A percentile compares a stretch with the other conserved stretches of the same genome.
Conservation (phyloP, 345 rosid species). For the Pugionium dolabratum region DNA sequence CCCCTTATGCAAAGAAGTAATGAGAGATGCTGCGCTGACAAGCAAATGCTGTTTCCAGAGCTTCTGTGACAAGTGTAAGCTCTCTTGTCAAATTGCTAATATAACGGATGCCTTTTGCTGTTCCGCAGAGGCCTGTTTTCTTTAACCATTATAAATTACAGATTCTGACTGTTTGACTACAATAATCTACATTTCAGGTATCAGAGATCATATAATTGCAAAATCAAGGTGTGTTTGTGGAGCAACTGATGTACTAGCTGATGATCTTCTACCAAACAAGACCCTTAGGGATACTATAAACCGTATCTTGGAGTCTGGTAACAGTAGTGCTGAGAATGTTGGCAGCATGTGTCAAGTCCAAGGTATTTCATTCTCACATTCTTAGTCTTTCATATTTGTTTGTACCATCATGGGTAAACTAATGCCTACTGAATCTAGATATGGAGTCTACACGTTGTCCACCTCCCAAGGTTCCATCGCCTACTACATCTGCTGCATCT, state of each 20-base stretch:
- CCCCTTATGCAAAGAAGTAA: slow-evolving; percentile 87
- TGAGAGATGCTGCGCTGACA: slow-evolving; percentile 89
- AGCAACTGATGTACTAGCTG: slow-evolving; percentile 75
- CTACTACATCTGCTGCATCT: slow-evolving; percentile 71
- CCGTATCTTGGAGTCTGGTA: slow-evolving; percentile 91
- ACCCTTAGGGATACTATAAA: slow-evolving; percentile 88
- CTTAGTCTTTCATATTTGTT: background rate
- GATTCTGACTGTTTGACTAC: slow-evolving; percentile 12
- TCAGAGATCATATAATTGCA: slow-evolving; percentile 75
- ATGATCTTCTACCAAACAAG: slow-evolving; percentile 95
- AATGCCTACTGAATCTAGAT: slow-evolving; percentile 45
- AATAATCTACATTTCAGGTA: slow-evolving; percentile 54
- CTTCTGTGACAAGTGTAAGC: slow-evolving; percentile 86
- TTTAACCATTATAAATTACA: slow-evolving; percentile 14
- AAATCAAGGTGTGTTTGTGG: slow-evolving; percentile 83
- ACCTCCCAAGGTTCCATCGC: slow-evolving; percentile 72
- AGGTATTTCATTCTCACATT: slow-evolving; percentile 54
- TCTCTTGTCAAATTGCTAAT: slow-evolving; percentile 12
- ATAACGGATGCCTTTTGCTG: slow-evolving; percentile 7
- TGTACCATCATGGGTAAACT: slow-evolving; percentile 11
- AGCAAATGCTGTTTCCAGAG: slow-evolving; percentile 92
- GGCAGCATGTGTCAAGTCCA: slow-evolving; percentile 80
- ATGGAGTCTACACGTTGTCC: slow-evolving; percentile 76
- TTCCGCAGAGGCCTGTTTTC: background rate
- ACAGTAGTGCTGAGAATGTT: slow-evolving; percentile 80